Percentiles rank a stretch among this genome's conserved stretches.
These are phyloP conservation scores for Saturnispora silvae DNA, from an alignment of 805 yeast genomes.

Conservation along the genomic window DNA sequence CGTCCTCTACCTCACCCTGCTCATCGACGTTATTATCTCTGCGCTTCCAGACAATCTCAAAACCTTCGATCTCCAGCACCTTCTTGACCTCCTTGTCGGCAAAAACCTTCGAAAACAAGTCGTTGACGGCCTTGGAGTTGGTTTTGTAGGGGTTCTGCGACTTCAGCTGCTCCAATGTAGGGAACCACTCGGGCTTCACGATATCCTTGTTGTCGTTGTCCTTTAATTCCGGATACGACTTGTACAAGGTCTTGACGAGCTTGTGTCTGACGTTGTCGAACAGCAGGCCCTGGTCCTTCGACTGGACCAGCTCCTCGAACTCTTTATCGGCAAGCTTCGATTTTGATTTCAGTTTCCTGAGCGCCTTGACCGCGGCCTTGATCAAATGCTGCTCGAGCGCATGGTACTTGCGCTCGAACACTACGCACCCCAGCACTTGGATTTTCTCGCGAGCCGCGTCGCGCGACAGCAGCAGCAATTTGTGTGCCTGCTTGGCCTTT, in stretches of 20 bases:
- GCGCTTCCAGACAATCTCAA: conserved; percentile 7
- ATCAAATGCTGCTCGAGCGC: conserved; percentile 23
- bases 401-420: conserved; percentile 40
- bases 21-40: conserved; percentile 14
- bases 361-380: conserved; percentile 31
- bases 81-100: conserved; percentile 32
- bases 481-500: conserved; percentile 21
- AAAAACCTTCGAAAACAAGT: conserved; percentile 37
- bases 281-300: conserved; percentile 4
- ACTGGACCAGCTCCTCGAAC: conserved; percentile 5
- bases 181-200: conserved; percentile 27
- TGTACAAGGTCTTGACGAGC: conserved; percentile 13
- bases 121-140: conserved; percentile 33
- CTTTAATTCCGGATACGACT: conserved; percentile 8
- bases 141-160: conserved; percentile 28
- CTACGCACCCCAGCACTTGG: conserved; percentile 31
- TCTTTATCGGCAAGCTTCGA: not conserved
- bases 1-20: conserved; percentile 5
- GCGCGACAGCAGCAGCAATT: conserved; percentile 26
- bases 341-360: conserved; percentile 18
- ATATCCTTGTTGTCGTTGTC: not conserved
- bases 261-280: conserved; percentile 13
- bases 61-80: conserved; percentile 6
- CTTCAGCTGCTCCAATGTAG: conserved; percentile 22
- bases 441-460: conserved; percentile 39